Conservation (phyloP, 352 stramenopile genomes). For the Phytophthora hybrid region DNA sequence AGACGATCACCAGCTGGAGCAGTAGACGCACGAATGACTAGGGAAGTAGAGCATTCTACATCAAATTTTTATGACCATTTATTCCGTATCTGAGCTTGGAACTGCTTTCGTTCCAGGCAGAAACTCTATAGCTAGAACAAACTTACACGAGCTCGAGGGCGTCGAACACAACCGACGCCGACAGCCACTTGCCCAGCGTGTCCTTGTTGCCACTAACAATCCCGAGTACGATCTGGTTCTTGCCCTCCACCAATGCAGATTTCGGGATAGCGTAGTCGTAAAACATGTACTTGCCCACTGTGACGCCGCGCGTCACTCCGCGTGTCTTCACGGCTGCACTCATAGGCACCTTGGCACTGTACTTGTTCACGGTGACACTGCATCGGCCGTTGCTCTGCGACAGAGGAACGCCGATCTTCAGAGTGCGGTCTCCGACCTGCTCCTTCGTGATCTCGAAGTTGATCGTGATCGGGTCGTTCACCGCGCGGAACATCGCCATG, state of each 20-base stretch:
- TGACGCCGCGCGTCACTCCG: conserved; percentile 57
- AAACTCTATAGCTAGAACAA: background rate
- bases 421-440: conserved; percentile 39
- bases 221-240: conserved; percentile 45
- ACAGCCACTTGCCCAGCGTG: conserved; percentile 47
- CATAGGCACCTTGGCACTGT: conserved; percentile 38
- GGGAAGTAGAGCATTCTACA: background rate
- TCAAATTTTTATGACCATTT: background rate
- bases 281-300: conserved; percentile 55
- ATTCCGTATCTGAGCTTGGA: background rate
- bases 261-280: conserved; percentile 59
- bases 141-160: conserved; percentile 52
- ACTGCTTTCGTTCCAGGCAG: background rate
- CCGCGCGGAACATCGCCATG: conserved; percentile 56
- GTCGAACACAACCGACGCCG: conserved; percentile 58
- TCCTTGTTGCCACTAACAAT: conserved; percentile 61
- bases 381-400: conserved; percentile 52
- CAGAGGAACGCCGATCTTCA: conserved; percentile 57
- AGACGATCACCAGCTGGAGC: conserved; percentile 24
- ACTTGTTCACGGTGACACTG: conserved; percentile 54
- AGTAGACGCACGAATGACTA: conserved; percentile 5
- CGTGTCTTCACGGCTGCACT: conserved; percentile 52
- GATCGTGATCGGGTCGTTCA: conserved; percentile 60
- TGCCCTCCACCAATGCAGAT: conserved; percentile 40
- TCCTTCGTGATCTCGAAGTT: conserved; percentile 45